Base-by-base conservation (phyloP, 805 yeast genomes). In the Spathaspora arborariae region DNA sequence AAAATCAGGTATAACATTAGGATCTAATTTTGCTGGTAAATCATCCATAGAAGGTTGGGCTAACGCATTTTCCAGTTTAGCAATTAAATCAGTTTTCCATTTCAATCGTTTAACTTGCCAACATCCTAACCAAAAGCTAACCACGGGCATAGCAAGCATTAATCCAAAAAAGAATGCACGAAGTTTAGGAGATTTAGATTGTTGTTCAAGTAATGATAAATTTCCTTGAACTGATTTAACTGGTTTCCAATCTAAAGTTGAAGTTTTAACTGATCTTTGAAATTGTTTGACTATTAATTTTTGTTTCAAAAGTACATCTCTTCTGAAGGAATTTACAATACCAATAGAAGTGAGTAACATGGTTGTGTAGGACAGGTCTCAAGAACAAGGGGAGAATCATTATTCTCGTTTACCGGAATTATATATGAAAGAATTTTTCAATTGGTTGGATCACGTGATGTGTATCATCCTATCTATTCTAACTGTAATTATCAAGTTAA, bases 71-170 rank as follows among this genome's bases (percentile, higher is more conserved):
- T 94, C 97, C 57, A 92, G 83, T 18, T 79, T 77, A 2, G 95
- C 84, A 50, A 94, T 85, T 51, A 94, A 73, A 51, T 83, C 79
- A 20, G 82, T 85, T 63, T 94, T 94, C 99, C 99, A 94, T 50
- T 79, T 74, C 42, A 94, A 68, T 53, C 99, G 75, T 56, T 80
- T 73, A 40, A 88, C 81, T 68, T 94, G 99, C 99, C 99, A 94
- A 46, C 90, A 79, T 1, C 98, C 99, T 39, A 94, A 69, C 41
- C 82, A 84, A 61, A 92, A 87, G 9, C 96, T 81, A 2, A 90
- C 75, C 1, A 90, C 74, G 0, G 99, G 99, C 84, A 95, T 92
- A 18, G 92, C 79, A 51, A 68, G 47, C 81, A 72, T 56, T 57
- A 76, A 56, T 22, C 82, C 75, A 38, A 80, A 55, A 16, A 80